Conservation (phyloP, 805 yeast genomes). For the Yamadazyma nakazawae region DNA sequence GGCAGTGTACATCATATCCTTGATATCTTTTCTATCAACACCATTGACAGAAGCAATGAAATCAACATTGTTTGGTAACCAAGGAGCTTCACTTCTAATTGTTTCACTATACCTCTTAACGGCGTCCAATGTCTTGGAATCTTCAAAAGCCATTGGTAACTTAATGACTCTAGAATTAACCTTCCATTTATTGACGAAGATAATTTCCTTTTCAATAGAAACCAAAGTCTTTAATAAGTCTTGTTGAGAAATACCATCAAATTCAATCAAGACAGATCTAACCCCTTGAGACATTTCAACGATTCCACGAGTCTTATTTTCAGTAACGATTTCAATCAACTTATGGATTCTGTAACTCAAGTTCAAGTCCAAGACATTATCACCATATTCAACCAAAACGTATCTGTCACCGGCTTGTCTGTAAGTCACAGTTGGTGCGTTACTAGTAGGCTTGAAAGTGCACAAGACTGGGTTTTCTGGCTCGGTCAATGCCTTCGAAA, state of each 20-base stretch:
- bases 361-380: constrained; percentile 79
- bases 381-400: constrained; percentile 89
- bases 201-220: constrained; percentile 73
- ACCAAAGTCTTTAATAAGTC: constrained; percentile 59
- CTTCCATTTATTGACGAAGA: constrained; percentile 76
- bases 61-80: constrained; percentile 97
- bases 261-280: constrained; percentile 88
- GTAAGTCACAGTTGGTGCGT: constrained; percentile 71
- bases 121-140: constrained; percentile 80
- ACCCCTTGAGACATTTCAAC: constrained; percentile 98
- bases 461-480: constrained; percentile 72
- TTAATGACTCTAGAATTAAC: constrained; percentile 79
- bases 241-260: constrained; percentile 60
- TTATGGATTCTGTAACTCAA: constrained; percentile 81
- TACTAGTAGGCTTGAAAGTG: constrained; percentile 43
- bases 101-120: constrained; percentile 92
- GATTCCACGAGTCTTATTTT: constrained; percentile 69
- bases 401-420: constrained; percentile 98
- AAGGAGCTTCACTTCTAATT: constrained; percentile 88
- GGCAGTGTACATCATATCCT: constrained; percentile 84
- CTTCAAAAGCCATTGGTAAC: constrained; percentile 97
- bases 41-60: constrained; percentile 89
- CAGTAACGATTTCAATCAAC: constrained; percentile 68
- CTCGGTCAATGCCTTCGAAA: constrained; percentile 15
- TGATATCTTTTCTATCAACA: constrained; percentile 68